phyloP scores from a whole-genome alignment of 345 rosid species.

The Gossypium sturtianum region DNA sequence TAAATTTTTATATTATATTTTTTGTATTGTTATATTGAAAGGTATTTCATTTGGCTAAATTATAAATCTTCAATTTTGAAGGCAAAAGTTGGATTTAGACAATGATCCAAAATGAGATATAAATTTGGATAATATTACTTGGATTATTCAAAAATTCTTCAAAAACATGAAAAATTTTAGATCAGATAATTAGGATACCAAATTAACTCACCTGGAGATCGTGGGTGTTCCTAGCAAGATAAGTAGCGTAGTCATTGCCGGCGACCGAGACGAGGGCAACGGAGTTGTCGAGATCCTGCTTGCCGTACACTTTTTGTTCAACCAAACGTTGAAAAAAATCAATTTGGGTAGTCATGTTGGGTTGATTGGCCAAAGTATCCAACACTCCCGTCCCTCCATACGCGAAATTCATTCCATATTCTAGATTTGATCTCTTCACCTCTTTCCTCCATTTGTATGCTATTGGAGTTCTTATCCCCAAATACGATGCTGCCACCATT shows the following conservation, averaged over 20 bases:
- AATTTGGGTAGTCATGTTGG: slow-evolving; percentile 47
- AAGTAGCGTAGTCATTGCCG: slow-evolving; percentile 46
- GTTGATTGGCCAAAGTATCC: slow-evolving; percentile 29
- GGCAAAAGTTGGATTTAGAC: no score
- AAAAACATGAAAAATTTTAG: no score
- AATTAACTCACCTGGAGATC: slow-evolving; percentile 21
- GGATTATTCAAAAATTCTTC: no score
- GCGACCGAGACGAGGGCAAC: slow-evolving; percentile 31
- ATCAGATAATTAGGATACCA: background rate
- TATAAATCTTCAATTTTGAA: background rate
- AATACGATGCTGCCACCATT: slow-evolving; percentile 29
- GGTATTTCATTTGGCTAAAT: no score
- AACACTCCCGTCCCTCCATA: slow-evolving; percentile 50
- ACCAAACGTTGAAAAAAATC: slow-evolving; percentile 24
- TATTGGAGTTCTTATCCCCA: slow-evolving; percentile 28
- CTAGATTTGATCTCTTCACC: slow-evolving; percentile 4
- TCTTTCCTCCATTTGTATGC: slow-evolving; percentile 21
- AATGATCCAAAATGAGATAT: no score
- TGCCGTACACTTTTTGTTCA: slow-evolving; percentile 17
- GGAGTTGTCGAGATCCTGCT: slow-evolving; percentile 32
- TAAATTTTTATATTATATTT: no score
- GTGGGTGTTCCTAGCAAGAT: slow-evolving; percentile 1
- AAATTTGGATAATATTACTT: no score
- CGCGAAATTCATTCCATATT: slow-evolving; percentile 43
- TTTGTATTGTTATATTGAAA: no score